Conservation (phyloP, 2,329 filamentous ascomycete species). For the Curvularia eragrostidis region DNA sequence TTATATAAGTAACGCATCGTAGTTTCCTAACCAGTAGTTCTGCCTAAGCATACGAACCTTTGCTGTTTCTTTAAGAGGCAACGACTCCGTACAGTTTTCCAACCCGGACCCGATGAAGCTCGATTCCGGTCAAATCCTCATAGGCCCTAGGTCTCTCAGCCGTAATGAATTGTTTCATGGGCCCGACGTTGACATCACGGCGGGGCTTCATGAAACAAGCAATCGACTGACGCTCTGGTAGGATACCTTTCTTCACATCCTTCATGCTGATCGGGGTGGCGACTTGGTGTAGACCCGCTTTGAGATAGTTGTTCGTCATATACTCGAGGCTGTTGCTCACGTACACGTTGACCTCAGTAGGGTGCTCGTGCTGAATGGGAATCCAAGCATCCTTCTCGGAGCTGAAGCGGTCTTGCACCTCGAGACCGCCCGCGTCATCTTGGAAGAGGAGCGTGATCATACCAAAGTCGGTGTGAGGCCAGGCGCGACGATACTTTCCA, state of each 20-base stretch:
- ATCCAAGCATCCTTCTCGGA: neutral
- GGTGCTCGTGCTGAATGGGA: neutral
- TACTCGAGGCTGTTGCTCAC: neutral
- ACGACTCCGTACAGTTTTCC: neutral
- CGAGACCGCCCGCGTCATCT: constrained; percentile 63
- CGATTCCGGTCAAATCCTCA: neutral
- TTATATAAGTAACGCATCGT: too few species aligned
- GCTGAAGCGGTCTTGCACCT: constrained; percentile 71
- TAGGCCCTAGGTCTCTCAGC: neutral
- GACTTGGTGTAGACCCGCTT: constrained; percentile 2
- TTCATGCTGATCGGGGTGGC: neutral
- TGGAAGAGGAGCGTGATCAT: constrained; percentile 46
- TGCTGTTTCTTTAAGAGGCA: neutral
- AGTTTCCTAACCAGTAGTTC: too few species aligned
- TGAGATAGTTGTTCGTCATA: constrained; percentile 6
- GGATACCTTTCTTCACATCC: neutral
- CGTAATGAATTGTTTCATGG: neutral
- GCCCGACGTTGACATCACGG: constrained; percentile 1
- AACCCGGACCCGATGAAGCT: constrained; percentile 1
- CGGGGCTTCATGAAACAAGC: constrained; percentile 2
- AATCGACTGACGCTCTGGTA: neutral
- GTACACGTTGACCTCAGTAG: neutral
- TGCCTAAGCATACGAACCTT: too few species aligned
- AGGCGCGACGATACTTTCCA: constrained; percentile 13
- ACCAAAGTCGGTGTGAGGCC: constrained; percentile 33